Conservation (phyloP, 371 early-diverging fungal species). For the Sporodiniella umbellata region DNA sequence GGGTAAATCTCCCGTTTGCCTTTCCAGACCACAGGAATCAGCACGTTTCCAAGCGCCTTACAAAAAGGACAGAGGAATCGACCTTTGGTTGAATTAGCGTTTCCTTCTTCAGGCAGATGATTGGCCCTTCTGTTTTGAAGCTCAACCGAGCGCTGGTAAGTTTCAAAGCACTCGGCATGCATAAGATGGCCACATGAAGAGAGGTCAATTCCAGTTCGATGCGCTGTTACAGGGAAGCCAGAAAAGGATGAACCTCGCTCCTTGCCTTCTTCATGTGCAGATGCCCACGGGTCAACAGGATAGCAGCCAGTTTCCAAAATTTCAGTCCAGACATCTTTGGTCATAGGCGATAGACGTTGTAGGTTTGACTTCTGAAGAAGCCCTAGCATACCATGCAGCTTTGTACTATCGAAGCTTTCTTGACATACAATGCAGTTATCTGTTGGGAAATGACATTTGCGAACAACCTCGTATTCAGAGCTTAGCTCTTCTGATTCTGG, state of each 20-base stretch:
- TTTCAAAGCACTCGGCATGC: constrained; percentile 89
- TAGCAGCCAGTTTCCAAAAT: constrained; percentile 41
- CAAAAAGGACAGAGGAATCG: constrained; percentile 95
- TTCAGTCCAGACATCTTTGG: constrained; percentile 52
- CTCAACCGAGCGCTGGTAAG: constrained; percentile 77
- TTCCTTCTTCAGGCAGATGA: constrained; percentile 4
- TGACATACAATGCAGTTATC: constrained; percentile 97
- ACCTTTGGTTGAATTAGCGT: constrained; percentile 14
- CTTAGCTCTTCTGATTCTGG: neutral
- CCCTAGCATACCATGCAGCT: constrained; percentile 83
- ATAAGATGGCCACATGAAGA: constrained; percentile 97
- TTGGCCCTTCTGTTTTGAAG: too few relatives aligned
- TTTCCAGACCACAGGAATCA: constrained; percentile 72
- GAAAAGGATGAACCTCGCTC: constrained; percentile 10
- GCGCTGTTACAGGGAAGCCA: constrained; percentile 53
- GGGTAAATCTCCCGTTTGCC: constrained; percentile 60
- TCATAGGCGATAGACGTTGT: constrained; percentile 61
- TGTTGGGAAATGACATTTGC: constrained; percentile 66
- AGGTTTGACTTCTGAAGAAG: constrained; percentile 77
- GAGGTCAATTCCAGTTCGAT: constrained; percentile 58
- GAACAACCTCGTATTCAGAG: constrained; percentile 32
- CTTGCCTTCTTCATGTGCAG: neutral
- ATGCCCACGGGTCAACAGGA: constrained; percentile 5
- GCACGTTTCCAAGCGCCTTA: constrained; percentile 87
- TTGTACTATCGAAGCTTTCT: constrained; percentile 73